Conservation (phyloP, 2,329 filamentous ascomycete genomes). For the Claviceps paspali region DNA sequence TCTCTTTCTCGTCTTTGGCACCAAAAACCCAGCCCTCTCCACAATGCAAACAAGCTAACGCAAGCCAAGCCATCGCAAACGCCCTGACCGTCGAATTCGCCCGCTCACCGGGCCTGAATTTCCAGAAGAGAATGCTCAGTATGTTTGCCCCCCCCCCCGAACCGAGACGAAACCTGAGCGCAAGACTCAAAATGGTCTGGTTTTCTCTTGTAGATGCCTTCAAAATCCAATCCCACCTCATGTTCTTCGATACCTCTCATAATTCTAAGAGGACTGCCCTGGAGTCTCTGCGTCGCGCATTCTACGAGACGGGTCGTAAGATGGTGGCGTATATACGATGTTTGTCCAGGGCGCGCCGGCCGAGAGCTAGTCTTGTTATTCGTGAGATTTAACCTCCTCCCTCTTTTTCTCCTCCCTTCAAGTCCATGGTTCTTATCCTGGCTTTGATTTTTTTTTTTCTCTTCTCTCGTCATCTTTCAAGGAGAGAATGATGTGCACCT, state of each 20-base stretch:
- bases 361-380: slow-evolving; percentile 43
- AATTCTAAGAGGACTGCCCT: slow-evolving; percentile 58
- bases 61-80: slow-evolving; percentile 35
- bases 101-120: slow-evolving; percentile 57
- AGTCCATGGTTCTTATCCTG: too few species aligned
- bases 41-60: background rate
- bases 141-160: slow-evolving; percentile 17
- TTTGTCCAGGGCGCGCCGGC: slow-evolving; percentile 41
- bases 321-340: slow-evolving; percentile 46
- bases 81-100: slow-evolving; percentile 67
- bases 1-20: slow-evolving; percentile 1
- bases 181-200: too few species aligned
- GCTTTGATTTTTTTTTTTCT: background rate
- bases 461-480: background rate
- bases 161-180: too few species aligned
- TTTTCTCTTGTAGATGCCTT: too few species aligned
- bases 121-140: slow-evolving; percentile 66
- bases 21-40: too few species aligned
- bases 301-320: slow-evolving; percentile 66
- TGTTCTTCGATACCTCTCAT: slow-evolving; percentile 68
- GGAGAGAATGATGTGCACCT: too few species aligned
- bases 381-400: slow-evolving; percentile 29
- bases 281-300: slow-evolving; percentile 58
- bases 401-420: background rate
- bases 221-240: slow-evolving; percentile 70